Percentiles rank a stretch among this genome's conserved stretches.
phyloP scores from a whole-genome alignment of 2,329 filamentous ascomycete genomes.

The Colletotrichum sansevieriae region DNA sequence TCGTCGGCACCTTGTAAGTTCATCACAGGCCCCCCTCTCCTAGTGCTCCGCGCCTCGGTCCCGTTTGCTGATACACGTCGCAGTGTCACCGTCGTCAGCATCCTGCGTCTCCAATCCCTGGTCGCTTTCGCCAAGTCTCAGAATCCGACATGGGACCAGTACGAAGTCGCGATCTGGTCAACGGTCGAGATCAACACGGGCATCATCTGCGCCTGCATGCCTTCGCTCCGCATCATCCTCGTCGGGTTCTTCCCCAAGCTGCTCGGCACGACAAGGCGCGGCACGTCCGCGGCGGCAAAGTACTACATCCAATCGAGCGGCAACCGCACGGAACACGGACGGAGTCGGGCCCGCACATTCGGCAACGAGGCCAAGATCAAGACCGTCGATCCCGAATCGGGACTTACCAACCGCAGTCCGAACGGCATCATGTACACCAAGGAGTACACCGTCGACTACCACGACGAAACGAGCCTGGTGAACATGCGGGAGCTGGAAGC shows the following conservation, averaged over 20 bases:
- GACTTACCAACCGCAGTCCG: conserved; percentile 5
- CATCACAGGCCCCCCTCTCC: too few species aligned
- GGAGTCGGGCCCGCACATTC: conserved; percentile 42
- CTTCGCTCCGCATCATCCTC: conserved; percentile 52
- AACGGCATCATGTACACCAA: conserved; percentile 51
- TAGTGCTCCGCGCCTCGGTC: neutral
- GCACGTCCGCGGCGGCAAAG: conserved; percentile 28
- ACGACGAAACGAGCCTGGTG: conserved; percentile 50
- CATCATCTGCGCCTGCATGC: conserved; percentile 55
- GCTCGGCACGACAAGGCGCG: conserved; percentile 45
- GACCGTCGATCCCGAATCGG: conserved; percentile 25
- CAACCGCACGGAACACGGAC: conserved; percentile 26
- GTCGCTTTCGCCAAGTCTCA: conserved; percentile 48
- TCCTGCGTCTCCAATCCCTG: conserved; percentile 52
- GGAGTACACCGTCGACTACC: conserved; percentile 52
- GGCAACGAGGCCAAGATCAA: conserved; percentile 39
- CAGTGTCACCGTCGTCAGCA: conserved; percentile 55
- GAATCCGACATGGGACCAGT: conserved; percentile 54
- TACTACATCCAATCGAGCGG: conserved; percentile 37
- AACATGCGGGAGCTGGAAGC: conserved; percentile 46
- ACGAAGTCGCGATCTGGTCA: conserved; percentile 52
- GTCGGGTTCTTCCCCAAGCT: conserved; percentile 55
- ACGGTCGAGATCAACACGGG: conserved; percentile 55
- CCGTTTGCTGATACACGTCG: conserved; percentile 9
- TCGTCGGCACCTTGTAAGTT: conserved; percentile 60